Evolutionary conservation across 2,329 filamentous ascomycete species (phyloP), one percentile per base, ranked within the genome.

Genomic region (Lachnellula cervina): DNA sequence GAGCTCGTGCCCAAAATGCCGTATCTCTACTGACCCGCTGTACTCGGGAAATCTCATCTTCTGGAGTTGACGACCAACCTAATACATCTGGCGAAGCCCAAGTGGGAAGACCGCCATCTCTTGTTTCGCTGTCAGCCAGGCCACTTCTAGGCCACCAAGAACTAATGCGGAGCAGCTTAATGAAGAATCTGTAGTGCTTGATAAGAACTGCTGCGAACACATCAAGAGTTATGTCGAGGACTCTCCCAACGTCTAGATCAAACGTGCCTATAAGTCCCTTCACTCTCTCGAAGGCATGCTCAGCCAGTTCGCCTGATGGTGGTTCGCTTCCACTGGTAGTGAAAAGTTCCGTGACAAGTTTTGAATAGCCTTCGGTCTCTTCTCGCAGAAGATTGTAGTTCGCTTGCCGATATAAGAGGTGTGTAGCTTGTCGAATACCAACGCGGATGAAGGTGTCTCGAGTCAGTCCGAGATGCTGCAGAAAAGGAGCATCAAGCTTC

Each of bases 181-280:
- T 87, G 67, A 97, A 97, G 74, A 97, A 99, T 34, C 88, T 85
- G 69, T 87, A 91, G 63, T 96, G 90, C 68, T 95, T 95, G 66
- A 99, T 89, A 51, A 99, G 81, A 0, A 96, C 87, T 13, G 92
- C 90, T 1, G 94, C 94, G 68, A 96, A 96, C 34, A 97, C 91
- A 69, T 99, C 94, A 17, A 99, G 80, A 0, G 91, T 95, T 21
- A 97, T 90, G 70, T 99, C 94, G 11, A 99, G 80, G 4, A 95
- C 93, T 67, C 95, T 84, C 49, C 94, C 95, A 38, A 97, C 94
- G 70, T 99, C 94, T 59, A 99, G 80, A 71, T 99, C 93, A 68
- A 99, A 99, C 7, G 94, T 94, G 55, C 94, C 94, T 62, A 99
- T 96, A 65, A 99, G 81, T 16, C 89, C 93, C 72, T 96, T 97